A percentile compares a stretch with the other conserved stretches of the same genome.
phyloP scores from a whole-genome alignment of 805 yeast species.

The Nakazawaea ernobii region DNA sequence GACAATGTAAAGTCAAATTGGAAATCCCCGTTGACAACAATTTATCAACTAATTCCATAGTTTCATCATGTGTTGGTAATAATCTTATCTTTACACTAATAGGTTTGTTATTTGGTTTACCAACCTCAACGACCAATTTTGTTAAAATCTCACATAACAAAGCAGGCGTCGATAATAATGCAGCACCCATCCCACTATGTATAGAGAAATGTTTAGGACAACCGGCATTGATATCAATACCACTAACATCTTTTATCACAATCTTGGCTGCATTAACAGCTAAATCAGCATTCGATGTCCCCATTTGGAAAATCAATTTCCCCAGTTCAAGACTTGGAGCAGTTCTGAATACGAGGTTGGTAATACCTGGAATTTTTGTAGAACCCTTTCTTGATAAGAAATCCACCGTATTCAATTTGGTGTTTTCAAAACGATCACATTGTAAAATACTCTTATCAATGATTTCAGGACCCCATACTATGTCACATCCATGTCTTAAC shows the following conservation, averaged over 20 bases:
- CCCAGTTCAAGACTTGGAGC: constrained; percentile 55
- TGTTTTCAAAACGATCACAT: constrained; percentile 62
- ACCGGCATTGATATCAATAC: constrained; percentile 92
- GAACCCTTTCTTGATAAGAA: constrained; percentile 37
- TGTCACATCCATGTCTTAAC: constrained; percentile 80
- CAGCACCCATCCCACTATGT: constrained; percentile 98
- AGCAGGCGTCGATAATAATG: constrained; percentile 78
- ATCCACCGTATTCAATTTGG: constrained; percentile 53
- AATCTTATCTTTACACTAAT: constrained; percentile 89
- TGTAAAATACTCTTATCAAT: constrained; percentile 77
- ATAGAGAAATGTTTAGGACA: constrained; percentile 95
- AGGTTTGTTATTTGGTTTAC: constrained; percentile 68
- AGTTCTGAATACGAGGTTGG: constrained; percentile 69
- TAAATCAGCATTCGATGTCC: constrained; percentile 74
- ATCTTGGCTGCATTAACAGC: constrained; percentile 86
- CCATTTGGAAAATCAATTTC: constrained; percentile 81
- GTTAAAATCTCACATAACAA: constrained; percentile 61
- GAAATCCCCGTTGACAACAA: constrained; percentile 74
- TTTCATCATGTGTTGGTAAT: constrained; percentile 54
- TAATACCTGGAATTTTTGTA: constrained; percentile 38
- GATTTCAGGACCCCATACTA: constrained; percentile 96
- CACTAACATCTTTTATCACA: constrained; percentile 83
- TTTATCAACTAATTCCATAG: constrained; percentile 52
- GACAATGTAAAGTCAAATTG: constrained; percentile 86
- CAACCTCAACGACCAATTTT: constrained; percentile 72